Evolutionary conservation across 108 stramenopile genomes (phyloP).

Genomic region (Discostella stelligeroides): DNA sequence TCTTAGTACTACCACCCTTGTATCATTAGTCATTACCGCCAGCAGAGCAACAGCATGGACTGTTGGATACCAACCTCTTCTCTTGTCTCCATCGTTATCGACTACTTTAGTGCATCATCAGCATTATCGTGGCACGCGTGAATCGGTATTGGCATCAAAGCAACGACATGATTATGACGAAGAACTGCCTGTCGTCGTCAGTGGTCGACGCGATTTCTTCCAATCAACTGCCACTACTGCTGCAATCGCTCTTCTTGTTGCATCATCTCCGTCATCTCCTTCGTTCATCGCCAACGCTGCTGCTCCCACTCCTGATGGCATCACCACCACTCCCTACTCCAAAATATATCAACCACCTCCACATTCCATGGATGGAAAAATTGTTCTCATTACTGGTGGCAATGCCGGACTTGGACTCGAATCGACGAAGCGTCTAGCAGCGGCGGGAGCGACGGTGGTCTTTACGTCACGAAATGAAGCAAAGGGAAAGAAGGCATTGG

Average conservation of each 20-base stretch:
- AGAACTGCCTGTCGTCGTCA: constrained; percentile 2
- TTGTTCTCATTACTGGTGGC: constrained; percentile 72
- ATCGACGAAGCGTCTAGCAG: constrained; percentile 63
- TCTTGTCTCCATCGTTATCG: background rate
- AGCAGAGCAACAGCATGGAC: constrained; percentile 7
- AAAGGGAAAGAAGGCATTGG: constrained; percentile 57
- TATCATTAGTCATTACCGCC: background rate
- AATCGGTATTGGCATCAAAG: background rate
- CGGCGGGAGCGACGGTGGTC: constrained; percentile 74
- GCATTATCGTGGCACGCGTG: background rate
- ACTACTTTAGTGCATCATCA: background rate
- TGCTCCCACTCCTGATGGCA: constrained; percentile 1
- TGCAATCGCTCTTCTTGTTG: constrained; percentile 13
- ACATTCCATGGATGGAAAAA: constrained; percentile 51
- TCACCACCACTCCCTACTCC: constrained; percentile 22
- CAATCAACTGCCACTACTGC: constrained; percentile 20
- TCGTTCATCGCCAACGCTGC: background rate
- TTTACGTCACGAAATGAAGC: constrained; percentile 50
- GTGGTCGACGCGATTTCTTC: constrained; percentile 45
- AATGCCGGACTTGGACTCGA: constrained; percentile 78
- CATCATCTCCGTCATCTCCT: constrained; percentile 2
- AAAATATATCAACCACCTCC: constrained; percentile 44
- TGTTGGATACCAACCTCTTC: background rate
- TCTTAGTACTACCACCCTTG: too few species aligned
- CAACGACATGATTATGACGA: background rate